A percentile compares a stretch with the other conserved stretches of the same genome.
Evolutionary conservation across 2,329 filamentous ascomycete species (phyloP).

Genomic region (Colletotrichum sp.): DNA sequence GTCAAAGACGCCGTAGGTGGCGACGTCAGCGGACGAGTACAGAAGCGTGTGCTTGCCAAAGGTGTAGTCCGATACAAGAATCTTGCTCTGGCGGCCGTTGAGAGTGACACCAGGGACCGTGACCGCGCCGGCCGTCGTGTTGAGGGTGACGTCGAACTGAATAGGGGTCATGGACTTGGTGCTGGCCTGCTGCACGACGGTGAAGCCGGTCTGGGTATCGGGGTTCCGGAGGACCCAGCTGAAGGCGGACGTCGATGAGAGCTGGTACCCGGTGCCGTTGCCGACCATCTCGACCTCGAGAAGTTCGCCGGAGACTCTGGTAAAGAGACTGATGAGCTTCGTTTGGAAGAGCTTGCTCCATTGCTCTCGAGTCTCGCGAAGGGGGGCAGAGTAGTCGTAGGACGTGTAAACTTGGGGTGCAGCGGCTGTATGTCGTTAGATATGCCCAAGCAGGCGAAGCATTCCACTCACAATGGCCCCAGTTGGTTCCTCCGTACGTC

Average conservation of each 20-base stretch:
- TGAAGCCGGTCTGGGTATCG: constrained; percentile 54
- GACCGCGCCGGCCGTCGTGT: constrained; percentile 49
- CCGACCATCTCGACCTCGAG: constrained; percentile 58
- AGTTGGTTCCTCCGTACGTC: constrained; percentile 83
- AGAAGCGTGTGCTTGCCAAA: constrained; percentile 64
- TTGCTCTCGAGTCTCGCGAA: constrained; percentile 59
- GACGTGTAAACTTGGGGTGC: constrained; percentile 60
- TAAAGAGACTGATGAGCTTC: constrained; percentile 60
- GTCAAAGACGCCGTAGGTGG: constrained; percentile 63
- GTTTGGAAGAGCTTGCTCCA: constrained; percentile 58
- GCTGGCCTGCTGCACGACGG: constrained; percentile 50
- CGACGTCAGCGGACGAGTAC: constrained; percentile 74
- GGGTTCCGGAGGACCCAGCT: constrained; percentile 59
- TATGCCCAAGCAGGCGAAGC: too few species aligned
- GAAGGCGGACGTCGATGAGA: constrained; percentile 42
- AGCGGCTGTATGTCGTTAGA: neutral
- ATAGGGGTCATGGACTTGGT: constrained; percentile 49
- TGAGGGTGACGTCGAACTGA: constrained; percentile 50
- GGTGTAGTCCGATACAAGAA: constrained; percentile 71
- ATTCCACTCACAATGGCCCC: constrained; percentile 63
- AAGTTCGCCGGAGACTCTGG: constrained; percentile 54
- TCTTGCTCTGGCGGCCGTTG: constrained; percentile 69
- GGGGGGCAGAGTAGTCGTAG: constrained; percentile 59
- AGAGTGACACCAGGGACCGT: constrained; percentile 57
- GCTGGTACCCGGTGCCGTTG: constrained; percentile 52